These are phyloP conservation scores for Diaporthe sp. DNA, from an alignment of 2,329 filamentous ascomycete genomes.

Conservation along the genomic window DNA sequence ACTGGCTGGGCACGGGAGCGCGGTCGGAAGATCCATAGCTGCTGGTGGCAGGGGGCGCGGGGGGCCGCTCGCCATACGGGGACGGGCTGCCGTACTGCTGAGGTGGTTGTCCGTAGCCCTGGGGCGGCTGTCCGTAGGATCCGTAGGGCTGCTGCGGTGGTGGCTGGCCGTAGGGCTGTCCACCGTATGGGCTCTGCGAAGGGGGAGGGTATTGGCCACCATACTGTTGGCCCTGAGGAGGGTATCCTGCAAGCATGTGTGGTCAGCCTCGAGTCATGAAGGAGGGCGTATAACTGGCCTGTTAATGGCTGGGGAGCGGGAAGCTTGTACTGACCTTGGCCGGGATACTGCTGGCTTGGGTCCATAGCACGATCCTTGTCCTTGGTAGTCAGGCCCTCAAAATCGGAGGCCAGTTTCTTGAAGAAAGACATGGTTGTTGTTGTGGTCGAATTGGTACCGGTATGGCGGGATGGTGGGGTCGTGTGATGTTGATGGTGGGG, in stretches of 20 bases:
- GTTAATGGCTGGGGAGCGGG: slow-evolving; percentile 18
- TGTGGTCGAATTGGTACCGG: background rate
- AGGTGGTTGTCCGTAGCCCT: slow-evolving; percentile 31
- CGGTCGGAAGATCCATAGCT: slow-evolving; percentile 41
- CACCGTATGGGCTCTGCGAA: slow-evolving; percentile 29
- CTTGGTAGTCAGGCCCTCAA: slow-evolving; percentile 52
- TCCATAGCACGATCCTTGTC: slow-evolving; percentile 48
- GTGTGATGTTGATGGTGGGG: background rate
- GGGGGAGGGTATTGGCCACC: slow-evolving; percentile 28
- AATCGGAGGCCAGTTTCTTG: slow-evolving; percentile 47
- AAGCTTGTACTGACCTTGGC: slow-evolving; percentile 30
- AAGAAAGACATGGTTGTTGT: slow-evolving; percentile 48
- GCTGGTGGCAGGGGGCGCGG: slow-evolving; percentile 40
- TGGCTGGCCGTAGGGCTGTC: slow-evolving; percentile 36
- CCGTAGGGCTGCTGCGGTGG: slow-evolving; percentile 31
- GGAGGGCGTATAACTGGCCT: background rate
- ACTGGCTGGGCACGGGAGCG: slow-evolving; percentile 62
- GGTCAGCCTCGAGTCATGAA: slow-evolving; percentile 24
- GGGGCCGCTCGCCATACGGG: slow-evolving; percentile 36
- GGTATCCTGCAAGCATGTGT: slow-evolving; percentile 27
- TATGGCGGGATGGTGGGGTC: slow-evolving; percentile 19
- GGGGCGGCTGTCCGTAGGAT: slow-evolving; percentile 10
- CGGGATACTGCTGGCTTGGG: slow-evolving; percentile 35
- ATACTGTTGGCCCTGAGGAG: slow-evolving; percentile 31
- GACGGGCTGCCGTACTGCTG: slow-evolving; percentile 29